Conservation (phyloP, 805 yeast genomes). For the Barnettozyma pratensis region DNA sequence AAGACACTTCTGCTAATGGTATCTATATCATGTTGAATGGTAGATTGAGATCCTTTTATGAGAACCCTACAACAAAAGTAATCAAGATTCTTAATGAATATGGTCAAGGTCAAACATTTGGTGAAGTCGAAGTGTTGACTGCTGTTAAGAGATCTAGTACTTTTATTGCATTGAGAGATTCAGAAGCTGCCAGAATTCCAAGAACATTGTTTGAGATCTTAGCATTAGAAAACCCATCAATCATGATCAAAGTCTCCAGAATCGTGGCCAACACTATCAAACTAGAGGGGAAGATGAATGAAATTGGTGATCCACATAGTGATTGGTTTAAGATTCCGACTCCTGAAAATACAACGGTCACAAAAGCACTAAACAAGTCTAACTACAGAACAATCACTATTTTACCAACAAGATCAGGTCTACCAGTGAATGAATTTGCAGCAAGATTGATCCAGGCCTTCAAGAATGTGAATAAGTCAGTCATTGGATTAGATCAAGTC, state of each 20-base stretch:
- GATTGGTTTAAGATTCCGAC: conserved; percentile 27
- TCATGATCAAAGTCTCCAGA: conserved; percentile 85
- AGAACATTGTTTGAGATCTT: conserved; percentile 81
- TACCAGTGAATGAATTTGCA: conserved; percentile 89
- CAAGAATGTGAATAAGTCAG: conserved; percentile 63
- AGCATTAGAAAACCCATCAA: conserved; percentile 79
- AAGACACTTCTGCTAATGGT: conserved; percentile 86
- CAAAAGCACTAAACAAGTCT: conserved; percentile 24
- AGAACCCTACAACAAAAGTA: conserved; percentile 22
- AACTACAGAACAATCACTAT: conserved; percentile 80
- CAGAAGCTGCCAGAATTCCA: conserved; percentile 92
- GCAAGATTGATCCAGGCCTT: conserved; percentile 65
- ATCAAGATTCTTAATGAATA: conserved; percentile 57
- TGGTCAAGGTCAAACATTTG: conserved; percentile 93
- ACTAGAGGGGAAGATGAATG: conserved; percentile 8
- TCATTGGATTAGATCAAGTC: conserved; percentile 78
- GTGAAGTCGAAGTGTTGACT: conserved; percentile 91
- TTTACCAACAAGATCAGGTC: conserved; percentile 69
- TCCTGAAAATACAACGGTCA: conserved; percentile 12
- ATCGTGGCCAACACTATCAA: conserved; percentile 64
- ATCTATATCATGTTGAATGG: conserved; percentile 88
- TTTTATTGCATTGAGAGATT: conserved; percentile 83
- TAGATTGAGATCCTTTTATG: conserved; percentile 56
- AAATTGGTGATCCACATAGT: conserved; percentile 5
- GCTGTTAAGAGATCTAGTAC: conserved; percentile 65